Evolutionary conservation across 2,329 filamentous ascomycete species (phyloP), one percentile per base, ranked within the genome.

Genomic region (Sclerotinia nivalis): DNA sequence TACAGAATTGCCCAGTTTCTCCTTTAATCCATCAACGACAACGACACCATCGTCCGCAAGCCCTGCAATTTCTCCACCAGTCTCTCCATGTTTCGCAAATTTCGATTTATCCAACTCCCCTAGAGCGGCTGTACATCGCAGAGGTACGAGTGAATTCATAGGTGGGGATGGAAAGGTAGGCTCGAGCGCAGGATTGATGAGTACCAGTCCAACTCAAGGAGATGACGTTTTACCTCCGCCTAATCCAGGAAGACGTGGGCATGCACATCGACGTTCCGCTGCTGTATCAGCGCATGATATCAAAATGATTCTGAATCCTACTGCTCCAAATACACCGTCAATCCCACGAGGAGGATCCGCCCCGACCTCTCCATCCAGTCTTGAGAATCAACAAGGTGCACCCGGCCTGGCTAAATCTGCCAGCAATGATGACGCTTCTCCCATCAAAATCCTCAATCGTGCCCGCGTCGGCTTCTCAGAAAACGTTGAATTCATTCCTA

Each of bases 131-230:
- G 88, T 89, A 31, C 91, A 93, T 77, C 86, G 90, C 75, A 87
- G 94, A 76, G 91, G 91, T 68, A 91, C 89, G 40, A 97, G 93
- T 78, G 93, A 97, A 78, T 93, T 96, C 76, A 91, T 96, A 60
- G 93, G 93, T 50, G 92, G 91, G 10, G 91, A 90, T 75, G 82
- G 81, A 25, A 81, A 82, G 75, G 73, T 80, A 75, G 82, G 70
- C n/a, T 68, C 61, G 43, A 67, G 22, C 40, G 69, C 68, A 15
- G 88, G 75, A 80, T 84, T 80, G 82, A 84, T 92, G 81, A 91
- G 88, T 79, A 87, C 87, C 18, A 93, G 89, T 75, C 89, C 91
- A 40, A 91, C 89, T 15, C 92, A 89, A 68, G 85, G 83, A 71
- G 87, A 88, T 8, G 85, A 86, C 73, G 79, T 84, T 10, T 84